Base-by-base conservation (phyloP, 176 grass and related monocot genomes). In the Oryza officinalis region DNA sequence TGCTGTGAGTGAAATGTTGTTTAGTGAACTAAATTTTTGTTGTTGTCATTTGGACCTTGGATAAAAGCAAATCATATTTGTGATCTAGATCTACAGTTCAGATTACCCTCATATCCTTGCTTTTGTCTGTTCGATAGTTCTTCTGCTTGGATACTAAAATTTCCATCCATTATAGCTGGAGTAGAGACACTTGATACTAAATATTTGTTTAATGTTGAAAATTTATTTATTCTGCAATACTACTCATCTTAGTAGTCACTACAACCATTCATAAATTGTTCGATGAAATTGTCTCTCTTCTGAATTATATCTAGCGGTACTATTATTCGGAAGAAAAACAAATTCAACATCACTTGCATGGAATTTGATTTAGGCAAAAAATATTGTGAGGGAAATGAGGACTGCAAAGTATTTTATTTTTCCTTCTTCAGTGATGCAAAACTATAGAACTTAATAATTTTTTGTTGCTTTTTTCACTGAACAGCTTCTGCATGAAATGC, bases 401-500 rank as follows among this genome's bases (percentile, higher is more conserved):
- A 11, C 27, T 80, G 52, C 26, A n/a, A 6, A 13, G 3, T 41
- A 41, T 43, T 54, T 15, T 17, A 13, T 31, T 0, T 15, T 64
- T 60, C 44, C 72, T 22, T 20, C 28, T 6, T 45, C 28, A 31
- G 30, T 25, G 63, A 8, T 81, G 18, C 22, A 45, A 20, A 32
- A 15, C 26, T 81, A 37, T 52, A 46, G 14, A 83, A 61, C 70
- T 72, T 74, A 17, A 35, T 41, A 78, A n/a, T 6, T 6, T 59
- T 18, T 27, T 78, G 18, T 46, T 38, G 25, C 5, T 28, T 66
- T 4, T 57, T 85, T 44, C 57, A 45, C 40, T 90, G 65, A n/a
- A 71, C 85, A 98, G 91, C 77, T 98, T 96, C 80, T 98, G 91
- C 71, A 85, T 96, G 77, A 95, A 94, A 89, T 98, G 93, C 82